Conservation (phyloP, 2,329 filamentous ascomycete species). For the Fusarium coicis region DNA sequence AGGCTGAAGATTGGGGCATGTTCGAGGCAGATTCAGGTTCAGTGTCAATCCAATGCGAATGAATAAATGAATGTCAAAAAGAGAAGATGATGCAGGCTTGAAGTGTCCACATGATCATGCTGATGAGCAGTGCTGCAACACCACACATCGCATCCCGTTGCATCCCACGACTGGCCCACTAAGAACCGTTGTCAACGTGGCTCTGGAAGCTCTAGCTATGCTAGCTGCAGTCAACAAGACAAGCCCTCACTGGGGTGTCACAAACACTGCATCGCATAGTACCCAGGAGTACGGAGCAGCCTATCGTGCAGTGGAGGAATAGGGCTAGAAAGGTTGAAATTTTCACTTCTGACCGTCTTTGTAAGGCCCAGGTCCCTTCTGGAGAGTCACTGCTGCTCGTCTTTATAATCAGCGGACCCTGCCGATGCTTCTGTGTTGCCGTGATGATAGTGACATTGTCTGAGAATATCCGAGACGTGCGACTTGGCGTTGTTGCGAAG, state of each 20-base stretch:
- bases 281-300: slow-evolving; percentile 3
- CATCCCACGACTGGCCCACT: slow-evolving; percentile 14
- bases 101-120: slow-evolving; percentile 17
- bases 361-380: slow-evolving; percentile 5
- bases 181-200: slow-evolving; percentile 35
- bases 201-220: slow-evolving; percentile 6
- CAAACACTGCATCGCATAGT: slow-evolving; percentile 19
- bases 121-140: slow-evolving; percentile 15
- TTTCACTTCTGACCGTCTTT: slow-evolving; percentile 18
- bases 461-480: slow-evolving; percentile 19
- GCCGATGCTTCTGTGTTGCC: slow-evolving; percentile 5
- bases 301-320: slow-evolving; percentile 13
- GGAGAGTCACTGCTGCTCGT: slow-evolving; percentile 2
- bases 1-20: slow-evolving; percentile 10
- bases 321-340: slow-evolving; percentile 1
- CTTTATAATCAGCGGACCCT: slow-evolving; percentile 27
- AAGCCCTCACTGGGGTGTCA: slow-evolving; percentile 21
- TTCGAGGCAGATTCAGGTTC: slow-evolving; percentile 1
- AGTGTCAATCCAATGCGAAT: neutral
- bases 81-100: neutral
- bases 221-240: slow-evolving; percentile 7
- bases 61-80: neutral
- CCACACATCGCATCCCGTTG: neutral
- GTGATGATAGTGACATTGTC: slow-evolving; percentile 12
- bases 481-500: slow-evolving; percentile 22